These are phyloP conservation scores for Penicillium sp. DNA, from an alignment of 2,329 filamentous ascomycete genomes.

Conservation along the genomic window DNA sequence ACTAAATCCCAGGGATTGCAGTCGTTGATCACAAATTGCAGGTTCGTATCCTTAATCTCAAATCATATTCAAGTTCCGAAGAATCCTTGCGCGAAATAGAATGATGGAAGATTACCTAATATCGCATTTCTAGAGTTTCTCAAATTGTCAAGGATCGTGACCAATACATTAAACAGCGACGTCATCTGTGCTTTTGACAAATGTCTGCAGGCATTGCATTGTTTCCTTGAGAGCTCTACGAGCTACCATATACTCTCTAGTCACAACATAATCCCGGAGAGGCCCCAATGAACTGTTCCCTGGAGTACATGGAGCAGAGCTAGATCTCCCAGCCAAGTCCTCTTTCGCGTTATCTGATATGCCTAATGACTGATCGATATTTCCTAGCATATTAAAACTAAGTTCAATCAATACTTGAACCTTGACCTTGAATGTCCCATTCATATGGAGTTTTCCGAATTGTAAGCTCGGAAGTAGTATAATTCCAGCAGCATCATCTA, in stretches of 20 bases:
- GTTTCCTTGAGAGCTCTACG: constrained; percentile 18
- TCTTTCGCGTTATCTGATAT: background rate
- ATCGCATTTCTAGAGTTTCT: too few relatives aligned
- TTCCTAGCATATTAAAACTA: constrained; percentile 12
- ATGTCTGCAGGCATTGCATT: constrained; percentile 18
- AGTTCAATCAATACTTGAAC: constrained; percentile 17
- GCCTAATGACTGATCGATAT: constrained; percentile 17
- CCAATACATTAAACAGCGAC: constrained; percentile 8
- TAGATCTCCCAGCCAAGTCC: background rate
- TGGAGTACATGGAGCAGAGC: background rate
- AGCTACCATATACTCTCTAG: constrained; percentile 12
- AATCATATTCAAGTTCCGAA: too few relatives aligned
- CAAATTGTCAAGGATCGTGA: too few relatives aligned
- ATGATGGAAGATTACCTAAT: too few relatives aligned
- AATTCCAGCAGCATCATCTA: constrained; percentile 13
- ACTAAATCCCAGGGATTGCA: too few relatives aligned
- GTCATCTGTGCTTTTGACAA: constrained; percentile 9
- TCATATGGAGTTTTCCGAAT: constrained; percentile 13
- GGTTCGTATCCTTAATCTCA: too few relatives aligned
- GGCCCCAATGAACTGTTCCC: constrained; percentile 6
- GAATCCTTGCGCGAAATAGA: too few relatives aligned
- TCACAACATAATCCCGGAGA: constrained; percentile 17
- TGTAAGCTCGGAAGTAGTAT: constrained; percentile 15
- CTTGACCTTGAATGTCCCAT: constrained; percentile 13
- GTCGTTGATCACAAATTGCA: too few relatives aligned